Evolutionary conservation across 2,329 filamentous ascomycete genomes (phyloP), one percentile per base, ranked within the genome.

Genomic region (Microsporum canis): DNA sequence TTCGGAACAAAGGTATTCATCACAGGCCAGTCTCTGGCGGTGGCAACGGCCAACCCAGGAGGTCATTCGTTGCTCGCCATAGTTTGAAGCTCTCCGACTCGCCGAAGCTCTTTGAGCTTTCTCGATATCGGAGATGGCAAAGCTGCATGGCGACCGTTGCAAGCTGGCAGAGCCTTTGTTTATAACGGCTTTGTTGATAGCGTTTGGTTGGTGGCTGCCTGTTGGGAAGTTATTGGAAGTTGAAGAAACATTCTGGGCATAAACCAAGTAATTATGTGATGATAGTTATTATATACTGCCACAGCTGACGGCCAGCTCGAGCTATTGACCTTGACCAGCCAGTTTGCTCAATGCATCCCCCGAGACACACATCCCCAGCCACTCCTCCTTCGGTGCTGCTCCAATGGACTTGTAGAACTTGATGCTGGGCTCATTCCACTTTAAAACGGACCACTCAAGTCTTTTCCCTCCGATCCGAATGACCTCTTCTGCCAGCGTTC

Each of bases 401-500:
- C 77, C 77, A 53, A 79, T 67, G 60, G 71, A 69, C 65, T 80
- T 74, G 69, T 97, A 97, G 70, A 97, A 96, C 67, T 85, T 80
- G 76, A 97, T 88, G 72, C 88, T 91, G 5, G 89, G 88, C 78
- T 89, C 84, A 71, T 97, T 97, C 91, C 91, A 96, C 63, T 89
- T 92, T 68, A 96, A 75, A 64, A 96, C 94, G 66, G 82, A 85
- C 92, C 92, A 97, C 71, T 97, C 91, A 60, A 97, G 76, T 62
- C 92, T 80, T 5, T 81, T 85, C 0, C 91, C 91, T 2, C 82
- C 79, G 65, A 91, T 86, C 59, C 82, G 80, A 59, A 88, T 70
- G 2, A 90, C 86, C 77, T 96, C 88, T 69, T 82, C 84, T n/a
- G 91, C 92, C 71, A 96, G 76, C 66, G 84, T 83, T 63, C 82